Percentiles rank a stretch among this genome's conserved stretches.
Conservation (phyloP, 768 basidiomycete species). For the Dendrothele bispora region DNA sequence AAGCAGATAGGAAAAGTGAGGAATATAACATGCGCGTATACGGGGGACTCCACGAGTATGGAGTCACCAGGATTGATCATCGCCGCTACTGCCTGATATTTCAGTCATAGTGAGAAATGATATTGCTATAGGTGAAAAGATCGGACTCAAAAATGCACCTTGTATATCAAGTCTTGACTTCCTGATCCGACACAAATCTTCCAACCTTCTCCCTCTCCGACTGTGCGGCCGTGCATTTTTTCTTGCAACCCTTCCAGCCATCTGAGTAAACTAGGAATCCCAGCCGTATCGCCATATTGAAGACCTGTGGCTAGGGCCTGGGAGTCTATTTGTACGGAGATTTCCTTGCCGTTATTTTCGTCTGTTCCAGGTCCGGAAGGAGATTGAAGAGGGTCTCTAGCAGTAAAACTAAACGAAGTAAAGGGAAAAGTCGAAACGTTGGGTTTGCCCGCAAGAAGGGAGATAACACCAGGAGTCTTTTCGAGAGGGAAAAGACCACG, state of each 20-base stretch:
- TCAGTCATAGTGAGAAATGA: slow-evolving; percentile 6
- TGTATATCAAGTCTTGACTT: slow-evolving; percentile 87
- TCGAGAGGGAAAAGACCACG: slow-evolving; percentile 79
- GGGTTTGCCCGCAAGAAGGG: slow-evolving; percentile 88
- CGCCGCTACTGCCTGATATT: slow-evolving; percentile 60
- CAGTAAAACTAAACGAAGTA: slow-evolving; percentile 69
- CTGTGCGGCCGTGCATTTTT: slow-evolving; percentile 56
- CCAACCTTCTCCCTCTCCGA: slow-evolving; percentile 59
- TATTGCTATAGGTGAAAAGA: background rate
- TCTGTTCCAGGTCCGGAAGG: no score
- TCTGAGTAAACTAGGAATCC: slow-evolving; percentile 58
- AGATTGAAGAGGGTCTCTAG: no score
- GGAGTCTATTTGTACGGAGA: no score
- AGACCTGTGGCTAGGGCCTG: slow-evolving; percentile 68
- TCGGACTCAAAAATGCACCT: slow-evolving; percentile 45
- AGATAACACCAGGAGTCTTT: slow-evolving; percentile 39
- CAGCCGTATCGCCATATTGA: slow-evolving; percentile 76
- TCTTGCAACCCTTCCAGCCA: slow-evolving; percentile 79
- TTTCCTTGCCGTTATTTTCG: no score
- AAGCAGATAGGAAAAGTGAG: slow-evolving; percentile 12
- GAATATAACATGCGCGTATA: slow-evolving; percentile 59
- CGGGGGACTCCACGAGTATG: slow-evolving; percentile 80
- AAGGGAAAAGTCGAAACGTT: slow-evolving; percentile 92
- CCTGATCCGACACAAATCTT: slow-evolving; percentile 75
- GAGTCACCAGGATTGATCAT: slow-evolving; percentile 79